These are phyloP conservation scores for Erythrophleum fordii DNA, from an alignment of 306 rosid genomes.

Conservation along the genomic window DNA sequence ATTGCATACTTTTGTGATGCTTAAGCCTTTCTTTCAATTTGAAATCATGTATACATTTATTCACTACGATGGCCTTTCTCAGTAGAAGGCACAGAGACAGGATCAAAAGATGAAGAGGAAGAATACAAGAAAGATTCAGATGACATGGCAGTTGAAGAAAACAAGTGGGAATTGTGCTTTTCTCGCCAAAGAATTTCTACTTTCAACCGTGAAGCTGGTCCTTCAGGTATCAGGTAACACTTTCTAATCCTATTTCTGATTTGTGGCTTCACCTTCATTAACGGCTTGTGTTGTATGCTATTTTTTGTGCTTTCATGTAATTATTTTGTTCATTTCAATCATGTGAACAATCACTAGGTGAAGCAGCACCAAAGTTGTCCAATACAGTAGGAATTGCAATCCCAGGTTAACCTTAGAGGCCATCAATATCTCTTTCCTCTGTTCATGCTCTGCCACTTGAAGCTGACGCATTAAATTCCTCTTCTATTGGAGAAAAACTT, in stretches of 20 bases:
- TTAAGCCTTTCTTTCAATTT: no score
- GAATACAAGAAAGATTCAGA: neutral
- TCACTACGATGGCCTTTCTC: neutral
- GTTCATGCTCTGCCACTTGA: neutral
- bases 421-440: neutral
- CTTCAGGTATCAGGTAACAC: neutral
- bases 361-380: no score
- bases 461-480: neutral
- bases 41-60: no score
- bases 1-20: no score
- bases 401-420: neutral
- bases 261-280: neutral
- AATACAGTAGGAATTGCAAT: neutral
- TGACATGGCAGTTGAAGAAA: neutral
- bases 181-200: no score
- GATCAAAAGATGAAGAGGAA: neutral
- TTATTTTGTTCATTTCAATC: no score
- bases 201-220: neutral
- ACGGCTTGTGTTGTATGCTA: neutral
- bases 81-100: no score
- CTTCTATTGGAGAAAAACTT: neutral
- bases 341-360: no score
- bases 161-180: no score
- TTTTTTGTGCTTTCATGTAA: no score
- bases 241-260: neutral